Evolutionary conservation across 331 rosid genomes (phyloP), one percentile per base, ranked within the genome.

Genomic region (Prunus yedoensis): DNA sequence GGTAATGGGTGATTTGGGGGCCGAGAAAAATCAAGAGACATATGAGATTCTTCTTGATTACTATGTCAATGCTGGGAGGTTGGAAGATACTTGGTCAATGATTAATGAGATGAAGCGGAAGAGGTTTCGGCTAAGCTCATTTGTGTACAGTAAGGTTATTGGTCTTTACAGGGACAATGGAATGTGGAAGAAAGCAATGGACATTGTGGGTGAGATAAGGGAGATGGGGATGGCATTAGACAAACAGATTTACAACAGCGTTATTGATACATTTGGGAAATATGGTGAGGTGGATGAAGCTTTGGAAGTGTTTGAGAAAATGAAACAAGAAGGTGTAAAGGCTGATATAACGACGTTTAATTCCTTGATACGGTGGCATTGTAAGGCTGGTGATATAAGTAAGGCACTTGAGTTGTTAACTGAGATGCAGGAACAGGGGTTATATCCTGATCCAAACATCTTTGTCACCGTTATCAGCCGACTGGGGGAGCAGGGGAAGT

Each of bases 131-230:
- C 43, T 85, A 28, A 85, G 85, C 78, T 87, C 94, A 4, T 86
- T 86, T 73, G 82, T 86, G 77, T 89, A 89, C 65, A 66, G 91
- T 77, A 88, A 86, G 79, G 83, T 89, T 58, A 88, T 89, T 70
- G 88, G 84, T 75, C 79, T 91, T 76, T 89, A 88, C 74, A 85
- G 91, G 77, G 93, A 91, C 73, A 91, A 91, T 70, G 97, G 97
- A 72, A 89, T 91, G 97, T 91, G 94, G 97, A 91, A 88, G 89
- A 91, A 91, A 74, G 97, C 97, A 16, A 70, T 86, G 76, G 91
- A 85, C 65, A 51, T 88, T 80, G 73, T 91, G 46, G 87, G 81
- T 64, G 94, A 89, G 86, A 83, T 91, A 21, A 78, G 83, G 74
- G 88, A 80, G 52, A 81, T 79, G 85, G 90, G 91, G 18, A 61